phyloP scores from a whole-genome alignment of 139 green algal genomes.

The Deuterostichococcus epilithicus region DNA sequence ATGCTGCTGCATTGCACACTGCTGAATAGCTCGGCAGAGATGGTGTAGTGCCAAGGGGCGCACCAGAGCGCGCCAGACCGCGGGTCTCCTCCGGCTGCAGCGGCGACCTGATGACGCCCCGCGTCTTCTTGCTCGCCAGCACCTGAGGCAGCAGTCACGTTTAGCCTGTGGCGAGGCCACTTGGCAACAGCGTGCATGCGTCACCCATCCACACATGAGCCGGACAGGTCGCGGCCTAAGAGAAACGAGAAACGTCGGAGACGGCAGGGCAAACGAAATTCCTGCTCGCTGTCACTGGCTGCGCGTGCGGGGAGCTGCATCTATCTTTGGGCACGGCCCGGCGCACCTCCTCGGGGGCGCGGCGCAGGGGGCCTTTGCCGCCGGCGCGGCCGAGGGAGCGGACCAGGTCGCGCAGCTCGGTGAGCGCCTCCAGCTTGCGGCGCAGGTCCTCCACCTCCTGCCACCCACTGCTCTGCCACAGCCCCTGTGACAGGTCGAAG shows the following conservation, averaged over 20 bases:
- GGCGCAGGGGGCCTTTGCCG: slow-evolving; percentile 70
- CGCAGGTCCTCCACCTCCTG: slow-evolving; percentile 66
- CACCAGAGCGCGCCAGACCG: slow-evolving; percentile 53
- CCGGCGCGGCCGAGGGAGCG: slow-evolving; percentile 64
- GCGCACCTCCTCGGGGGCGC: slow-evolving; percentile 62
- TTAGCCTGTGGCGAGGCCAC: too few relatives aligned
- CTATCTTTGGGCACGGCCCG: neutral
- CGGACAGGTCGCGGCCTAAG: neutral
- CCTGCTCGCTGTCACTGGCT: too few relatives aligned
- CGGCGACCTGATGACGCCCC: slow-evolving; percentile 72
- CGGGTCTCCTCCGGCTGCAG: slow-evolving; percentile 80
- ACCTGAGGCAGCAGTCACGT: slow-evolving; percentile 33
- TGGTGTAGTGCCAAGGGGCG: too few relatives aligned
- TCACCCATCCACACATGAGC: neutral
- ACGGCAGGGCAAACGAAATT: neutral
- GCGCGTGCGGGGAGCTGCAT: neutral
- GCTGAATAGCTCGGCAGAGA: too few relatives aligned
- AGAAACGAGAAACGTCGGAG: neutral
- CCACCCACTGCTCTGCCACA: slow-evolving; percentile 79
- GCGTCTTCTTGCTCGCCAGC: slow-evolving; percentile 41
- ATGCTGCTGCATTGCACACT: neutral
- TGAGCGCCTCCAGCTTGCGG: slow-evolving; percentile 71
- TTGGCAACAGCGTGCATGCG: neutral
- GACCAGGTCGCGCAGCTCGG: slow-evolving; percentile 83
- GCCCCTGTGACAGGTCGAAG: slow-evolving; percentile 59